Evolutionary conservation across 306 rosid genomes (phyloP).

Genomic region (Trichosanthes cucumerina): DNA sequence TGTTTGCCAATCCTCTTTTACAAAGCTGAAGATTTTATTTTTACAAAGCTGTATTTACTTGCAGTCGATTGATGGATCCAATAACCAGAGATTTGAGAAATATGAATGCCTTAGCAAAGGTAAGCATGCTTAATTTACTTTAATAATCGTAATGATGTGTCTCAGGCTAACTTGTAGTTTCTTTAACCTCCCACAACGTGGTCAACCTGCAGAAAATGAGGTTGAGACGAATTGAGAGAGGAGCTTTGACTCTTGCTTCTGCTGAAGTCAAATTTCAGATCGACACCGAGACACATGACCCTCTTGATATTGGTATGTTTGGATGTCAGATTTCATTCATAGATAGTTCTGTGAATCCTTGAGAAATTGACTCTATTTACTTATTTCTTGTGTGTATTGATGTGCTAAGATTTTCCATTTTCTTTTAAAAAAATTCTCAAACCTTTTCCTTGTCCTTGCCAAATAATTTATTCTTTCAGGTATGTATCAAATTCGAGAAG

Average conservation of each 20-base stretch:
- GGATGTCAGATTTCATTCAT: background rate
- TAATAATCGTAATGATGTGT: background rate
- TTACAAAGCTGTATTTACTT: conserved; percentile 10
- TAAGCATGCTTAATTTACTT: conserved; percentile 17
- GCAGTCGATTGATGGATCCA: conserved; percentile 93
- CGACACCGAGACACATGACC: conserved; percentile 98
- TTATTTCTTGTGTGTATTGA: background rate
- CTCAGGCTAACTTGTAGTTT: conserved; percentile 10
- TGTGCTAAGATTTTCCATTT: background rate
- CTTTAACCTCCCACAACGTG: conserved; percentile 16
- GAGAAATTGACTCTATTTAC: background rate
- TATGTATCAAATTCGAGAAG: conserved; percentile 96
- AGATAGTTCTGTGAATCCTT: background rate
- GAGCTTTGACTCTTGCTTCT: conserved; percentile 97
- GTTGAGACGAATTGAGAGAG: conserved; percentile 80
- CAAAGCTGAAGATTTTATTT: background rate
- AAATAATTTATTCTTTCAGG: conserved; percentile 39
- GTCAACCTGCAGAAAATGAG: conserved; percentile 69
- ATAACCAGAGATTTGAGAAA: conserved; percentile 79
- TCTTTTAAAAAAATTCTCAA: background rate
- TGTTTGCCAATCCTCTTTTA: background rate
- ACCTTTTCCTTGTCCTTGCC: background rate
- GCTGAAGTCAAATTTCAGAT: conserved; percentile 98
- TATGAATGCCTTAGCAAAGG: conserved; percentile 95
- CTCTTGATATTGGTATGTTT: conserved; percentile 87